These are phyloP conservation scores for Apiotrichum sp. DNA, from an alignment of 1,284 basidiomycete genomes.

Conservation along the genomic window DNA sequence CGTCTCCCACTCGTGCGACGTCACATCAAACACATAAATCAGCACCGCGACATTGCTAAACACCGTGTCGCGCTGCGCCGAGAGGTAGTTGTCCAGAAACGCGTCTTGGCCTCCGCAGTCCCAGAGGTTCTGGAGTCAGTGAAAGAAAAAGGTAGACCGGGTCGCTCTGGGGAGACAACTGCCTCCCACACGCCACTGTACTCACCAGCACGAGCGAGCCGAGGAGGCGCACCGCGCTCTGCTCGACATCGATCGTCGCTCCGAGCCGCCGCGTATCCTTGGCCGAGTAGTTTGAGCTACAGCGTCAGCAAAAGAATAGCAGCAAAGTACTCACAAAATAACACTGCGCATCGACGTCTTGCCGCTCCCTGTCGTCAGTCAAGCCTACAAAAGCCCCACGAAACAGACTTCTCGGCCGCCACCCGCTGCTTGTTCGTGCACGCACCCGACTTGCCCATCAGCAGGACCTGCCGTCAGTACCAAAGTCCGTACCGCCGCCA, in stretches of 20 bases:
- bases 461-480: conserved; percentile 55
- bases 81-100: conserved; percentile 95
- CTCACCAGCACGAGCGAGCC: conserved; percentile 51
- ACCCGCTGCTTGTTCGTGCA: not conserved
- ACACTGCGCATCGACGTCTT: conserved; percentile 97
- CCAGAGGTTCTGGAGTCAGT: conserved; percentile 66
- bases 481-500: not conserved
- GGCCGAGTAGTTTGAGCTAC: conserved; percentile 87
- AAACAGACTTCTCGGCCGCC: too few species aligned
- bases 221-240: conserved; percentile 93
- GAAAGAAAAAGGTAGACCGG: conserved; percentile 50
- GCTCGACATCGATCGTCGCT: conserved; percentile 95
- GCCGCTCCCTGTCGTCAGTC: conserved; percentile 46
- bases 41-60: conserved; percentile 94
- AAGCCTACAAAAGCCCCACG: not conserved
- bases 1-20: conserved; percentile 56
- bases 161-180: too few species aligned
- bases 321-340: conserved; percentile 70
- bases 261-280: conserved; percentile 81
- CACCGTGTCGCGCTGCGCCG: conserved; percentile 80
- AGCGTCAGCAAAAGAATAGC: not conserved
- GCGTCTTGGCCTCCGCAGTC: conserved; percentile 97
- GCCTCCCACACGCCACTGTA: not conserved
- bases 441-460: conserved; percentile 83
- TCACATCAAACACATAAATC: conserved; percentile 97